Evolutionary conservation across 805 yeast genomes (phyloP), one percentile per base, ranked within the genome.

Genomic region (Komagataella pseudopastoris): DNA sequence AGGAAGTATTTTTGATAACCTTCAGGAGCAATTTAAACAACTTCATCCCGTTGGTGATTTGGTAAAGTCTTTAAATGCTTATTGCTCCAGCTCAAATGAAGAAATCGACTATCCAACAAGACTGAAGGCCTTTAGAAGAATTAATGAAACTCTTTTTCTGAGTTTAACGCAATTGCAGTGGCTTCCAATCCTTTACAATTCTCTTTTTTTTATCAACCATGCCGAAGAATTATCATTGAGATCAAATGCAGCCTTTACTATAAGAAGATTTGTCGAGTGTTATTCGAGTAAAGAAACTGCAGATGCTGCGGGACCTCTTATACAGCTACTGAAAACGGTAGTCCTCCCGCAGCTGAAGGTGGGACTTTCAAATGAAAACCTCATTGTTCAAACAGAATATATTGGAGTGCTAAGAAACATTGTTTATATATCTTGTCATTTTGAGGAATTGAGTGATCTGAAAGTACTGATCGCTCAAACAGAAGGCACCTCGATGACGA

Each of bases 21-120:
- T 91, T 50, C 39, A 30, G 14, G 39, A 10, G 14, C 14, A 74
- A 51, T 77, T 77, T 51, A 58, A 60, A 1, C 71, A 70, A 2
- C 68, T 76, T 23, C 58, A 66, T 16, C 61, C 66, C 6, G 78
- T 83, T 23, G 77, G 83, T 1, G 58, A 60, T 0, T 63, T 88
- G n/a, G 61, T 88, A 12, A 66, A 66, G 1, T 88, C 80, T 44
- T 68, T 91, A 54, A 90, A 93, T 61, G 71, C 96, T 0, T 86
- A 71, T 59, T 78, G 89, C 0, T 60, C 62, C 1, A 76, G 67
- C 43, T 73, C 87, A 51, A 67, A 88, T 52, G 81, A 80, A 36
- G 89, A 85, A 56, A 81, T 85, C 46, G 96, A 93, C 65, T 91
- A 83, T 63, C 91, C 81, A 53, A 76, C 76, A 51, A 74, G 96